Conservation (phyloP, 179 eudicot genomes). For the Camellia oleifera region DNA sequence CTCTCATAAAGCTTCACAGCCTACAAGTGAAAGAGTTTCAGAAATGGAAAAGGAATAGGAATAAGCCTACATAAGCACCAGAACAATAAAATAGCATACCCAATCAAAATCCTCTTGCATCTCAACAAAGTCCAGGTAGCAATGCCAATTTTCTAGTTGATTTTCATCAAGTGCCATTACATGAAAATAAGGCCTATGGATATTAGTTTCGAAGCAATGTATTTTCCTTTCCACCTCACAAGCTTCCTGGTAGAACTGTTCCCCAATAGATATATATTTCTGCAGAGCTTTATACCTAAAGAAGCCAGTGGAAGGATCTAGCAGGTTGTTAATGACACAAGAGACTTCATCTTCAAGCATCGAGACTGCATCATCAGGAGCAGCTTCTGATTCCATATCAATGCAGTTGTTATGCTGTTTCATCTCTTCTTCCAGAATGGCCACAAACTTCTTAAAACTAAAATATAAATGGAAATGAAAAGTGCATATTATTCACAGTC, state of each 20-base stretch:
- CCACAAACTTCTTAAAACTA: constrained; percentile 78
- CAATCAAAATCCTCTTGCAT: constrained; percentile 79
- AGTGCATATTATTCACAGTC: constrained; percentile 2
- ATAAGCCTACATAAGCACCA: constrained; percentile 14
- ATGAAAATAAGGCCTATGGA: constrained; percentile 61
- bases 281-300: constrained; percentile 52
- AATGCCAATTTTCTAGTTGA: constrained; percentile 81
- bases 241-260: constrained; percentile 51
- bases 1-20: constrained; percentile 83
- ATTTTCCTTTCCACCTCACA: constrained; percentile 60
- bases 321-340: constrained; percentile 47
- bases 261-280: constrained; percentile 57
- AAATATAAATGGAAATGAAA: constrained; percentile 11
- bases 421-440: constrained; percentile 66
- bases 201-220: constrained; percentile 53
- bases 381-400: constrained; percentile 36
- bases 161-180: constrained; percentile 69
- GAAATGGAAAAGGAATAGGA: not conserved
- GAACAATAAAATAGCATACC: constrained; percentile 44
- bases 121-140: constrained; percentile 76
- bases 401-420: constrained; percentile 28
- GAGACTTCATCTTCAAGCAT: constrained; percentile 44
- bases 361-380: constrained; percentile 28
- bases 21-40: constrained; percentile 37
- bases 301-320: constrained; percentile 45